Conservation (phyloP, 2,329 filamentous ascomycete species). For the Aspergillus sp. region DNA sequence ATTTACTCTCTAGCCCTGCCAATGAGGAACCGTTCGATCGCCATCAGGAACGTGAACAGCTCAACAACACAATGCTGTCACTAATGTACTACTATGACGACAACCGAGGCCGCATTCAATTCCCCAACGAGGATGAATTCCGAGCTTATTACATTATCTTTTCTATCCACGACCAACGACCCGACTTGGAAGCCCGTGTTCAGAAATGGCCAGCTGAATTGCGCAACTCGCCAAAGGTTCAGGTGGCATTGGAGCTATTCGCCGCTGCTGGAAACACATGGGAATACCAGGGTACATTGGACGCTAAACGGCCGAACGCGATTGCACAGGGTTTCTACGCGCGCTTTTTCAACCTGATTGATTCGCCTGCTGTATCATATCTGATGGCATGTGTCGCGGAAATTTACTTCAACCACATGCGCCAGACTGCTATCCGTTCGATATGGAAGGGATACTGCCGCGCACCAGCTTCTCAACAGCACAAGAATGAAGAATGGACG, state of each 20-base stretch:
- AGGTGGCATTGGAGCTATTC: constrained; percentile 54
- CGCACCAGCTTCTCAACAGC: constrained; percentile 42
- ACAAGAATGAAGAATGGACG: constrained; percentile 53
- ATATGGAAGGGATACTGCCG: constrained; percentile 52
- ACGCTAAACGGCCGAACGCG: constrained; percentile 44
- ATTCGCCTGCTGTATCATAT: constrained; percentile 54
- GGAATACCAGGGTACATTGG: constrained; percentile 48
- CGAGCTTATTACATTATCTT: constrained; percentile 58
- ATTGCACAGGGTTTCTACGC: constrained; percentile 56
- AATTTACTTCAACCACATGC: constrained; percentile 57
- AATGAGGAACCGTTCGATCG: constrained; percentile 51
- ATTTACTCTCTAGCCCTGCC: constrained; percentile 51
- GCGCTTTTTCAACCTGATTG: constrained; percentile 54
- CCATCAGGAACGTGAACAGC: constrained; percentile 60
- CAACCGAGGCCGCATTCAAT: constrained; percentile 43
- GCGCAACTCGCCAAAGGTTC: constrained; percentile 48
- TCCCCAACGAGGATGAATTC: constrained; percentile 60
- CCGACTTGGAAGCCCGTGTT: constrained; percentile 54
- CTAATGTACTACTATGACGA: constrained; percentile 59
- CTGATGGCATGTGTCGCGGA: constrained; percentile 62
- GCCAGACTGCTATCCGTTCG: constrained; percentile 51
- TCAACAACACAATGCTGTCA: constrained; percentile 59
- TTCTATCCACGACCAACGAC: constrained; percentile 48
- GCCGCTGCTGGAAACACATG: constrained; percentile 51
- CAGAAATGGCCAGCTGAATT: constrained; percentile 52